Conservation (phyloP, 1,284 basidiomycete species). For the Polyporus tsugae region DNA sequence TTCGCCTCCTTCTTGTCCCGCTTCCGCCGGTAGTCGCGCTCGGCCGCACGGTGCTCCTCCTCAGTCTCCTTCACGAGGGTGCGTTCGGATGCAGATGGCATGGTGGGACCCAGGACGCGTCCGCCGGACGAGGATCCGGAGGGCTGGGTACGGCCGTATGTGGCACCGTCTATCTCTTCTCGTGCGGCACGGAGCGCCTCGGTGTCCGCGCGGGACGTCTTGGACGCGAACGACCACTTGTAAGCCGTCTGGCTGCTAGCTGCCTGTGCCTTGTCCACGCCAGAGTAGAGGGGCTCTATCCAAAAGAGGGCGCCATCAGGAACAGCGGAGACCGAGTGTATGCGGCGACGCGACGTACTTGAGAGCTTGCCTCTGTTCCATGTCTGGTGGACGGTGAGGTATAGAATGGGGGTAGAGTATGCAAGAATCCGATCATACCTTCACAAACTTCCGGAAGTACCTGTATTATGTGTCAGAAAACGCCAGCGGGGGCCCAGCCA, state of each 20-base stretch:
- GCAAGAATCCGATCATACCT: conserved; percentile 51
- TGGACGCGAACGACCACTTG: conserved; percentile 63
- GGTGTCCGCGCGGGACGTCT: conserved; percentile 55
- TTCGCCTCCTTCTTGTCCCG: conserved; percentile 71
- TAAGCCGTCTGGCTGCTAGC: conserved; percentile 70
- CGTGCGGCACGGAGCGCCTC: conserved; percentile 65
- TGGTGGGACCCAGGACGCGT: conserved; percentile 67
- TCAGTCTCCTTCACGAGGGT: conserved; percentile 67
- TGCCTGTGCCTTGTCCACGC: conserved; percentile 55
- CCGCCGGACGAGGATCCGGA: conserved; percentile 40
- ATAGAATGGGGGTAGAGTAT: neutral
- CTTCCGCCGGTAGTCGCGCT: conserved; percentile 65
- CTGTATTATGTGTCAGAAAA: conserved; percentile 50
- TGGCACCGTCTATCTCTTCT: conserved; percentile 66
- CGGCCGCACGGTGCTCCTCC: conserved; percentile 56
- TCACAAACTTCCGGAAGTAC: conserved; percentile 86
- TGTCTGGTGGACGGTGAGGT: conserved; percentile 48
- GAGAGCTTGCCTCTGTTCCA: conserved; percentile 81
- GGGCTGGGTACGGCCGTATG: conserved; percentile 47
- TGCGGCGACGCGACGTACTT: conserved; percentile 49
- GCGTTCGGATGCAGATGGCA: conserved; percentile 72
- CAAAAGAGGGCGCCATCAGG: conserved; percentile 6
- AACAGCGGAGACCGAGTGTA: neutral
- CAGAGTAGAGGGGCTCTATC: conserved; percentile 67
- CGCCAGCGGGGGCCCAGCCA: conserved; percentile 32